Percentiles rank a stretch among this genome's conserved stretches.
These are phyloP conservation scores for Debaryomyces tyrocola DNA, from an alignment of 805 yeast species.

Conservation along the genomic window DNA sequence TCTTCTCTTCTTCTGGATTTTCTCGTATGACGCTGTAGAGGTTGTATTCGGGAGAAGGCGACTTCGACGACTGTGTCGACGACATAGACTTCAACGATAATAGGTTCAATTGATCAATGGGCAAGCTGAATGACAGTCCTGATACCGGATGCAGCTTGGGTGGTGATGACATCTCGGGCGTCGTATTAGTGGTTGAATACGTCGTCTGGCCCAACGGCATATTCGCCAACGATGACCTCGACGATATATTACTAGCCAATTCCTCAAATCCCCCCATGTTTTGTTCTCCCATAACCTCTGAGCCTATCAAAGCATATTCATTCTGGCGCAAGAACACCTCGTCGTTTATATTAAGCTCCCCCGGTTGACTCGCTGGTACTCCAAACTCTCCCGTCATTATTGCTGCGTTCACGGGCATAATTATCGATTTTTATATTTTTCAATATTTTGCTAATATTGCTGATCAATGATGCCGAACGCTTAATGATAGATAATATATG, in stretches of 20 bases:
- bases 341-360: constrained; percentile 1
- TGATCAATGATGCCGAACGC: too few species aligned
- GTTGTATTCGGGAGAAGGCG: constrained; percentile 16
- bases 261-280: neutral
- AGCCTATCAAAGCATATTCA: neutral
- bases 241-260: neutral
- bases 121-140: constrained; percentile 4
- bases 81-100: constrained; percentile 17
- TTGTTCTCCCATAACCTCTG: neutral
- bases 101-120: constrained; percentile 27
- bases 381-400: neutral
- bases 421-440: too few species aligned
- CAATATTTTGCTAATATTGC: too few species aligned
- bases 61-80: constrained; percentile 9
- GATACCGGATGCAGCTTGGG: neutral
- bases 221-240: constrained; percentile 1
- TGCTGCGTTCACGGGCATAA: neutral
- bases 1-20: constrained; percentile 17
- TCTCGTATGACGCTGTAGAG: constrained; percentile 2
- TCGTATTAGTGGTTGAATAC: constrained; percentile 1
- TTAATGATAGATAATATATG: too few species aligned
- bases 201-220: neutral
- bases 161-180: constrained; percentile 3
- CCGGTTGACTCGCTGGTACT: neutral
- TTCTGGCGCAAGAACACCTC: constrained; percentile 2